These are phyloP conservation scores for Colletotrichum aenigma DNA, from an alignment of 2,329 filamentous ascomycete species.

Conservation along the genomic window DNA sequence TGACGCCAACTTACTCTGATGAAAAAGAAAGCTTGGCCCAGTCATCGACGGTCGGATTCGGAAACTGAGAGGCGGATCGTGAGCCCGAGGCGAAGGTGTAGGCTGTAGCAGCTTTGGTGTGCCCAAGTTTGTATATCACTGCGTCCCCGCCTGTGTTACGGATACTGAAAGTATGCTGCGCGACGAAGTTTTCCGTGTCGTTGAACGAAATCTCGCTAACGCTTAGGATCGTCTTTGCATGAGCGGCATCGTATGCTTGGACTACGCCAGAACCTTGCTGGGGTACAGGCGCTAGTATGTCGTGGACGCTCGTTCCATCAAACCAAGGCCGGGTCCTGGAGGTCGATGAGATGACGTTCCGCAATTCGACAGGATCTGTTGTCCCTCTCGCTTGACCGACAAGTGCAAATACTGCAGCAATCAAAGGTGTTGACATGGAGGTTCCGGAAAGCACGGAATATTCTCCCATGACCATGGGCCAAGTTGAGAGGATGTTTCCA, in stretches of 20 bases:
- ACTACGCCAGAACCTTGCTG: slow-evolving; percentile 48
- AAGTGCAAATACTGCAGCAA: slow-evolving; percentile 42
- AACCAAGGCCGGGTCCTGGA: slow-evolving; percentile 32
- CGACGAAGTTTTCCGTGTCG: slow-evolving; percentile 44
- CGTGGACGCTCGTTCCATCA: slow-evolving; percentile 24
- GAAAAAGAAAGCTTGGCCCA: slow-evolving; percentile 22
- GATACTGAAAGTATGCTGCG: slow-evolving; percentile 38
- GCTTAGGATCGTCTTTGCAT: slow-evolving; percentile 40
- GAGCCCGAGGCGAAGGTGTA: slow-evolving; percentile 33
- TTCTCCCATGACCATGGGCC: slow-evolving; percentile 26
- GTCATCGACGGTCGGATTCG: slow-evolving; percentile 20
- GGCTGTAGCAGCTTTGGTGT: slow-evolving; percentile 38
- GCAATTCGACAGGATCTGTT: slow-evolving; percentile 25
- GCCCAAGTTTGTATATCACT: slow-evolving; percentile 39
- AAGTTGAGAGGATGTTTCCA: slow-evolving; percentile 24
- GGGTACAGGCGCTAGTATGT: slow-evolving; percentile 35
- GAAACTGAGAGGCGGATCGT: slow-evolving; percentile 13
- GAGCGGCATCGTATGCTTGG: slow-evolving; percentile 43
- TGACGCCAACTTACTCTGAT: neutral
- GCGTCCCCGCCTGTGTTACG: slow-evolving; percentile 38
- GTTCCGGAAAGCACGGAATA: slow-evolving; percentile 58
- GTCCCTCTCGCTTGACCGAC: slow-evolving; percentile 31
- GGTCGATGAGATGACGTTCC: slow-evolving; percentile 30
- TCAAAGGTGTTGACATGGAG: slow-evolving; percentile 55
- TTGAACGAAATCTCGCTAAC: slow-evolving; percentile 47